A percentile compares a stretch with the other conserved stretches of the same genome.
These are phyloP conservation scores for Pseudomicrostroma phylloplanum DNA, from an alignment of 1,284 basidiomycete genomes.

Conservation along the genomic window DNA sequence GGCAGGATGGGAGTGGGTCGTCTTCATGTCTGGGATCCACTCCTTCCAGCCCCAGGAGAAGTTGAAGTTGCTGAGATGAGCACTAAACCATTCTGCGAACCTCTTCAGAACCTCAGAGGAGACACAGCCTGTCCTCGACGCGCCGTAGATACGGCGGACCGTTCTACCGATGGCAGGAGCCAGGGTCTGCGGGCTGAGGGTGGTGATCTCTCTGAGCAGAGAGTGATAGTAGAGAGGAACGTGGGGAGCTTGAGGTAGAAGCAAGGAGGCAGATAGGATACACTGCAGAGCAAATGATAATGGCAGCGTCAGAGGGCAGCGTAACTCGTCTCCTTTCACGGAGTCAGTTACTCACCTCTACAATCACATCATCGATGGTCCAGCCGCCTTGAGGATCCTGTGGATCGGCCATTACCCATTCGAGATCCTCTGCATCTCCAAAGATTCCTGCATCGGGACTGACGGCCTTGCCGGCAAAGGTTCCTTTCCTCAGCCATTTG, in stretches of 20 bases:
- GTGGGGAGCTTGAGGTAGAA: conserved; percentile 70
- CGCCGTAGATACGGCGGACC: conserved; percentile 72
- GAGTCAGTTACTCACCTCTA: conserved; percentile 21
- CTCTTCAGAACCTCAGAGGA: conserved; percentile 75
- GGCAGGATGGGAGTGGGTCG: conserved; percentile 69
- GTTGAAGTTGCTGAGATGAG: conserved; percentile 94
- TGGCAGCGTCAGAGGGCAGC: conserved; percentile 3
- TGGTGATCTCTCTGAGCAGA: conserved; percentile 87
- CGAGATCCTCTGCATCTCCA: conserved; percentile 34
- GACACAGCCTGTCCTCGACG: conserved; percentile 52
- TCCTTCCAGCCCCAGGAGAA: conserved; percentile 99
- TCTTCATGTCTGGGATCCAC: conserved; percentile 80
- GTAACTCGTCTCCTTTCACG: conserved; percentile 12
- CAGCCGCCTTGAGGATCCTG: conserved; percentile 20
- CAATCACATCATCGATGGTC: conserved; percentile 42
- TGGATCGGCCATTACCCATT: conserved; percentile 30
- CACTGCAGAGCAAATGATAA: conserved; percentile 51
- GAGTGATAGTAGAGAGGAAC: conserved; percentile 75
- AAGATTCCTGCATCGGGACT: conserved; percentile 33
- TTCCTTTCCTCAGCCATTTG: conserved; percentile 73
- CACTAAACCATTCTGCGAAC: conserved; percentile 88
- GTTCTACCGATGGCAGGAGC: conserved; percentile 94
- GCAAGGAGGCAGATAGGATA: conserved; percentile 68
- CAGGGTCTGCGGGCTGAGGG: conserved; percentile 78
- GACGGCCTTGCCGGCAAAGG: conserved; percentile 54